These are phyloP conservation scores for Trypanosomatidae sp. DNA, from an alignment of 208 protist species.

Conservation along the genomic window DNA sequence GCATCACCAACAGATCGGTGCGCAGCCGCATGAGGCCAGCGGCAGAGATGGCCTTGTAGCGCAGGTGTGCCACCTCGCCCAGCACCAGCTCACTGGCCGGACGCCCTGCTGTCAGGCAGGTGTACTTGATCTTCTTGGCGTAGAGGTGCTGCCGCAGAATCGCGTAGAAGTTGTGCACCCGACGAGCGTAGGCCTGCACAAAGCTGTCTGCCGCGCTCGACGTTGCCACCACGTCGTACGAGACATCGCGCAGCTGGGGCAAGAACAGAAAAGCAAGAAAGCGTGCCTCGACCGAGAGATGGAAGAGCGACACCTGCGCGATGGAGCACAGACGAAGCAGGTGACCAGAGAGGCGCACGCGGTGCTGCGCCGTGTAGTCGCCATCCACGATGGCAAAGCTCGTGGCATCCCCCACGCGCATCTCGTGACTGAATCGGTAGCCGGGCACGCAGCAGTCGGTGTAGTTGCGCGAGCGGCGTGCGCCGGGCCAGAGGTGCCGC, in stretches of 20 bases:
- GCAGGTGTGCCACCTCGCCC: slow-evolving; percentile 77
- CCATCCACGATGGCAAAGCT: slow-evolving; percentile 6
- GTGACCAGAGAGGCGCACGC: slow-evolving; percentile 45
- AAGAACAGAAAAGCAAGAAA: slow-evolving; percentile 80
- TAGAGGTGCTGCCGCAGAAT: slow-evolving; percentile 65
- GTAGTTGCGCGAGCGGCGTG: slow-evolving; percentile 22
- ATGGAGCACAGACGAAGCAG: slow-evolving; percentile 63
- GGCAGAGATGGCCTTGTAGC: slow-evolving; percentile 76
- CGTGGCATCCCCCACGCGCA: slow-evolving; percentile 28
- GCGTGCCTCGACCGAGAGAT: slow-evolving; percentile 75
- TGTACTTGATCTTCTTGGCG: slow-evolving; percentile 67
- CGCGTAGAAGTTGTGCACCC: slow-evolving; percentile 73
- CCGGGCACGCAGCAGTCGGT: slow-evolving; percentile 61
- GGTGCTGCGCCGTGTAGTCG: slow-evolving; percentile 22
- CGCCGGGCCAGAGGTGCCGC: slow-evolving; percentile 36
- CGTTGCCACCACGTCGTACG: slow-evolving; percentile 69
- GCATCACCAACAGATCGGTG: slow-evolving; percentile 72
- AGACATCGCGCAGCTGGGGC: slow-evolving; percentile 86
- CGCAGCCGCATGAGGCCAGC: slow-evolving; percentile 56
- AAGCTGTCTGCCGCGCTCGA: slow-evolving; percentile 76
- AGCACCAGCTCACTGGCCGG: slow-evolving; percentile 82
- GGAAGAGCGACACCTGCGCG: slow-evolving; percentile 77
- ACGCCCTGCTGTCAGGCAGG: slow-evolving; percentile 57
- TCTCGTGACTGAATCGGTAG: slow-evolving; percentile 37
- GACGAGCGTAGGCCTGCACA: slow-evolving; percentile 78